Percentiles rank a stretch among this genome's conserved stretches.
Evolutionary conservation across 2,329 filamentous ascomycete species (phyloP).

Genomic region (Cryphonectria parasitica): DNA sequence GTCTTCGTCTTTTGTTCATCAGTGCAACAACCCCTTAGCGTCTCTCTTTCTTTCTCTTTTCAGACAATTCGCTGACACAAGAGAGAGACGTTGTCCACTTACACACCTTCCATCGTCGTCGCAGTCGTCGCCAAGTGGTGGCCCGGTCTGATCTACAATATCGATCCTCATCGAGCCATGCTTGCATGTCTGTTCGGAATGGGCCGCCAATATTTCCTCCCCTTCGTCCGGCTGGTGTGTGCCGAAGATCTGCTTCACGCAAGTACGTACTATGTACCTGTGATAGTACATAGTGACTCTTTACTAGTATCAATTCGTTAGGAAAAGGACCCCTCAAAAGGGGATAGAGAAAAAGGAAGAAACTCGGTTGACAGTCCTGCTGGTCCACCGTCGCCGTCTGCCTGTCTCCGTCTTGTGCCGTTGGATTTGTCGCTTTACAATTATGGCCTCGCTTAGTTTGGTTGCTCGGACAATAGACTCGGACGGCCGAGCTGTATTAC

Average conservation of each 20-base stretch:
- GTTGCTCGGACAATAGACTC: not conserved
- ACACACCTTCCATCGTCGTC: no score
- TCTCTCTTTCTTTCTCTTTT: no score
- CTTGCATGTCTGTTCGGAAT: not conserved
- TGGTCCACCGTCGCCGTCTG: not conserved
- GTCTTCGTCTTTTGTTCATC: not conserved
- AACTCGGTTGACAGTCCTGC: not conserved
- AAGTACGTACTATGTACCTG: not conserved
- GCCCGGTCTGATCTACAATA: not conserved
- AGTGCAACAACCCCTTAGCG: not conserved
- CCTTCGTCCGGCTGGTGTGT: not conserved
- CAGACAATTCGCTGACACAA: not conserved
- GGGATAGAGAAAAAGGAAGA: not conserved
- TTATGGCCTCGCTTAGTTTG: not conserved
- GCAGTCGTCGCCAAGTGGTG: not conserved
- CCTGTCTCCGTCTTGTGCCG: not conserved
- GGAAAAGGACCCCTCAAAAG: not conserved
- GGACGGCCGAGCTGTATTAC: constrained; percentile 2
- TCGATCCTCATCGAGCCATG: not conserved
- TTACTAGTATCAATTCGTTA: not conserved
- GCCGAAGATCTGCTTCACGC: not conserved
- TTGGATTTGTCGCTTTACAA: not conserved
- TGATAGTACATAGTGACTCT: not conserved
- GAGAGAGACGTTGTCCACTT: not conserved
- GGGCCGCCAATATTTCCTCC: not conserved